A percentile compares a stretch with the other conserved stretches of the same genome.
Evolutionary conservation across 805 yeast species (phyloP).

Genomic region (Spathaspora arborariae): DNA sequence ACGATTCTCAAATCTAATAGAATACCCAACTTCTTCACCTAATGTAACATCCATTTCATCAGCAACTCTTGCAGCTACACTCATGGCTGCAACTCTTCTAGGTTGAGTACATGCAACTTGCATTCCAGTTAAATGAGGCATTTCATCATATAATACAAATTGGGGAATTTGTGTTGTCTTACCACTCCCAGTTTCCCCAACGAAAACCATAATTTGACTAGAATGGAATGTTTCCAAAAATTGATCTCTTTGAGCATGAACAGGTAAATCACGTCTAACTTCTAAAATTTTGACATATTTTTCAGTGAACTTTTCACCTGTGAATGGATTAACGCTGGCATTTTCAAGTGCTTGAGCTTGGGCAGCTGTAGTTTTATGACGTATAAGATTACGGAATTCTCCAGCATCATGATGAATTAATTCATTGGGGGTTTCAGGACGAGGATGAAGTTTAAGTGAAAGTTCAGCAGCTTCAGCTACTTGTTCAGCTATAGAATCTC

Average conservation of each 20-base stretch:
- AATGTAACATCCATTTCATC: constrained; percentile 92
- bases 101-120: constrained; percentile 97
- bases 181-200: constrained; percentile 99
- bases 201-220: constrained; percentile 94
- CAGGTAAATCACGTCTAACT: constrained; percentile 84
- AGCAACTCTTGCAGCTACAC: constrained; percentile 95
- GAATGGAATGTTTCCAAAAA: constrained; percentile 79
- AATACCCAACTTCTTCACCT: constrained; percentile 95
- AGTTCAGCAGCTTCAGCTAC: constrained; percentile 69
- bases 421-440: constrained; percentile 26
- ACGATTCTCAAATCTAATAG: constrained; percentile 89
- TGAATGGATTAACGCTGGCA: constrained; percentile 71
- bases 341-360: constrained; percentile 59
- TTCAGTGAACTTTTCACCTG: constrained; percentile 57
- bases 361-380: constrained; percentile 64
- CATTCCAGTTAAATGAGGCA: constrained; percentile 79
- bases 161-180: constrained; percentile 98
- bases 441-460: constrained; percentile 47
- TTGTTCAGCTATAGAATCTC: constrained; percentile 54
- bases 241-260: constrained; percentile 88
- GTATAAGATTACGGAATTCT: constrained; percentile 50
- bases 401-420: constrained; percentile 61
- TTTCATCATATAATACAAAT: constrained; percentile 86
- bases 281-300: constrained; percentile 76
- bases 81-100: constrained; percentile 98